Evolutionary conservation across 345 rosid genomes (phyloP).

Genomic region (Clarkia xantiana): DNA sequence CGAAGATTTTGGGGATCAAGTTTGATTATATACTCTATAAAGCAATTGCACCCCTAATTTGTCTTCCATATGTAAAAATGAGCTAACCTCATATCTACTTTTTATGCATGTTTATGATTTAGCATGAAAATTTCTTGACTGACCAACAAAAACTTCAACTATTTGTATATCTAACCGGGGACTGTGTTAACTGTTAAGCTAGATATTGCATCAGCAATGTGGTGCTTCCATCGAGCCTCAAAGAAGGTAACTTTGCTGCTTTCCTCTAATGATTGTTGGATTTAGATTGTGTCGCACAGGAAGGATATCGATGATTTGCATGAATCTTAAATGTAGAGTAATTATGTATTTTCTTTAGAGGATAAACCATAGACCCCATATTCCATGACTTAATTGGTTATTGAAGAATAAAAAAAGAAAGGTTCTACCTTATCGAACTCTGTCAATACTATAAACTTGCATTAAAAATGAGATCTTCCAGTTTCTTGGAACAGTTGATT

Average conservation of each 20-base stretch:
- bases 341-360: no score
- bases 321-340: no score
- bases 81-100: background rate
- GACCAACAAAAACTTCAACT: conserved; percentile 86
- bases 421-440: background rate
- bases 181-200: conserved; percentile 81
- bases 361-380: no score
- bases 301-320: no score
- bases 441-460: no score
- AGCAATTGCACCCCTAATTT: background rate
- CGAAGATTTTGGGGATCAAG: no score
- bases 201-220: conserved; percentile 77
- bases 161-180: conserved; percentile 77
- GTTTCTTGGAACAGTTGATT: no score
- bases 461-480: no score
- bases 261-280: background rate
- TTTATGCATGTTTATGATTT: conserved; percentile 5
- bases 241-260: conserved; percentile 40
- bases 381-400: no score
- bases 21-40: background rate
- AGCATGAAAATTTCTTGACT: conserved; percentile 64
- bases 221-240: conserved; percentile 90
- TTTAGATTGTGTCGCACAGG: no score
- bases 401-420: background rate
- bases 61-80: background rate